These are phyloP conservation scores for Amesomyces nigricolor DNA, from an alignment of 2,329 filamentous ascomycete species.

Conservation along the genomic window DNA sequence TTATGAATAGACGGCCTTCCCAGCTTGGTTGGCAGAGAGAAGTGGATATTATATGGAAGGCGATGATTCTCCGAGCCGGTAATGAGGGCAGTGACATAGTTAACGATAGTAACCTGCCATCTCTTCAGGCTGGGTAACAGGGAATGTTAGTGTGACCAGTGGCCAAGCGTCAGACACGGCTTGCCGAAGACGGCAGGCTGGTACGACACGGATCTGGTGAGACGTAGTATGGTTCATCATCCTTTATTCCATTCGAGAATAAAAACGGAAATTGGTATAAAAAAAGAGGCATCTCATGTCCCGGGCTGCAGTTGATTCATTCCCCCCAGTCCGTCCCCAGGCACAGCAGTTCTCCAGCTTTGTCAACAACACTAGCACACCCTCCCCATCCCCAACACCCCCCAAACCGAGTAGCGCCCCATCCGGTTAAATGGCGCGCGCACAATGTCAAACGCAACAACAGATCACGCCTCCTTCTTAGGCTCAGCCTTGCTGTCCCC, in stretches of 20 bases:
- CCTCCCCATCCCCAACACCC: neutral
- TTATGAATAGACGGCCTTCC: too few relatives aligned
- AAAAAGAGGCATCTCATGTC: slow-evolving; percentile 8
- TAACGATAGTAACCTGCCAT: too few relatives aligned
- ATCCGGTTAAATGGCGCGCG: neutral
- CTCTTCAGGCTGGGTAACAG: too few relatives aligned
- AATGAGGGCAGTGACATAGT: too few relatives aligned
- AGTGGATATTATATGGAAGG: too few relatives aligned
- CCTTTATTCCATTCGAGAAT: slow-evolving; percentile 1
- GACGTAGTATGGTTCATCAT: slow-evolving; percentile 9
- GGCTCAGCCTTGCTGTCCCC: neutral
- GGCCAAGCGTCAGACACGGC: neutral
- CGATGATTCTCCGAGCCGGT: too few relatives aligned
- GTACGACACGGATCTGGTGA: slow-evolving; percentile 2
- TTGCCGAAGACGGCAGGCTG: neutral
- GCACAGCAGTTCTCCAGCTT: neutral
- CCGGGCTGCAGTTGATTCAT: slow-evolving; percentile 1
- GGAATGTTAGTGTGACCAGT: too few relatives aligned
- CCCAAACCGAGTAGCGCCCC: neutral
- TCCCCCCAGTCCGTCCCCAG: neutral
- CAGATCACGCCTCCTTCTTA: slow-evolving; percentile 2
- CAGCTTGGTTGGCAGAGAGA: too few relatives aligned
- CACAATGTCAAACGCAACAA: neutral
- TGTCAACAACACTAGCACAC: slow-evolving; percentile 3
- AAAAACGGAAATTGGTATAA: slow-evolving; percentile 5